Evolutionary conservation across 1,284 basidiomycete species (phyloP), one percentile per base, ranked within the genome.

Genomic region (Ceratobasidium papillatum): DNA sequence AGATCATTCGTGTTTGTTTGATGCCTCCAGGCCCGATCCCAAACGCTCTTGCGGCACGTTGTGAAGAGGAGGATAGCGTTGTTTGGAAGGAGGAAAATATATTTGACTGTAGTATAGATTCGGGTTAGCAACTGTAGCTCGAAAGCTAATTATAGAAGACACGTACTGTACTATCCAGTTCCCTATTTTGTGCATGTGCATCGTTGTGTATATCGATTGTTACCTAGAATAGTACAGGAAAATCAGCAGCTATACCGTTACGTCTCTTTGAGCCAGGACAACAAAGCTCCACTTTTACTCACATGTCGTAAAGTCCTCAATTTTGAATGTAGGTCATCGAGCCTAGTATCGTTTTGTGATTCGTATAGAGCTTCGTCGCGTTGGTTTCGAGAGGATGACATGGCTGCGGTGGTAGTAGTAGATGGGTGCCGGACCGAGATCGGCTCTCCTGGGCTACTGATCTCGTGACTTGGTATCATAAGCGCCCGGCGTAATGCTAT

Each of bases 301-400:
- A 94, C 93, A 14, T 91, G 90, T 77, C 92, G 88, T 56, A 94
- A 80, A 32, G 90, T 90, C 54, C 92, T 87, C 64, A 94, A 87
- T 81, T 94, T 94, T 9, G 91, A 88, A 80, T 94, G 92, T 1
- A 94, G 84, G 61, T 92, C 90, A 74, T 94, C 92, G n/a, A 94
- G 85, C 54, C 88, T 84, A 78, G 92, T 88, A 84, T 94, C 91
- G 80, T 94, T 94, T 80, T 94, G 92, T 3, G 85, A 80, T 81
- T 94, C 92, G 76, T 94, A 94, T 1, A 58, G 38, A 1, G 66
- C 66, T 17, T 69, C 66, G 38, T 69, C 66, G n/a, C 41, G 80
- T 79, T 68, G 64, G 65, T 75, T 68, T 45, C 74, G 74, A 25
- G 74, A 75, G 12, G 74, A 59, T 2, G 52, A 68, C 74, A 75